Base-by-base conservation (phyloP, 257 asterid genomes). In the Solanum sparsipilum region DNA sequence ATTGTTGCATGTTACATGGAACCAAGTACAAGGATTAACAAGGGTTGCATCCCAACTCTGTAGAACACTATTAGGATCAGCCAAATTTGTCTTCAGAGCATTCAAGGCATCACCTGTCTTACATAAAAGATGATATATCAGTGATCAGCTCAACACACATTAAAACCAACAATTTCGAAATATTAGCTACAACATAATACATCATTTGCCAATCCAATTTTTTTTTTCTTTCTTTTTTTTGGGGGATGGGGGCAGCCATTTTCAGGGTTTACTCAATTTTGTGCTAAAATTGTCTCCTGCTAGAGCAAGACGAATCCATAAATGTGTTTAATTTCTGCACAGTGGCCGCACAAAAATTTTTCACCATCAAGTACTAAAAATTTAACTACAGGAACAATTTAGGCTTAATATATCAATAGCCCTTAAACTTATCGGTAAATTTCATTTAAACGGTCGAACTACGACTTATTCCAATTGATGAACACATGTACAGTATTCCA, bases 41-140 rank as follows among this genome's bases (percentile, higher is more conserved):
- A 97, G 99, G 46, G 99, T 94, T 36, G 98, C 88, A 88, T 97
- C 99, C 99, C 99, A 97, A 91, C 99, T 97, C 94, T 94, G 97
- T 34, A 96, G 96, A 87, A 96, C 99, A 87, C 86, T 93, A 90
- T 93, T 93, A 65, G 99, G 98, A 93, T 97, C 99, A 9, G 89
- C 92, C 92, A 97, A 89, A 91, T 92, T 95, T 88, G 56, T 93
- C 96, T 82, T 93, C 90, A 94, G 89, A 3, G 95, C 91, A 92
- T 88, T 92, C 97, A 97, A 92, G 12, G 98, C 99, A 92, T 97
- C 99, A 56, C 97, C 99, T 97, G 94, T 85, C 88, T 88, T 74
- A 85, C 81, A 89, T 46, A 88, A 87, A 76, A 38, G 65, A 81
- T 46, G 38, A 46, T 29, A 46, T 18, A 81, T 81, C 68, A 46